A percentile compares a stretch with the other conserved stretches of the same genome.
Evolutionary conservation across 1,139 yeast genomes (phyloP).

Genomic region (Candida gigantensis): DNA sequence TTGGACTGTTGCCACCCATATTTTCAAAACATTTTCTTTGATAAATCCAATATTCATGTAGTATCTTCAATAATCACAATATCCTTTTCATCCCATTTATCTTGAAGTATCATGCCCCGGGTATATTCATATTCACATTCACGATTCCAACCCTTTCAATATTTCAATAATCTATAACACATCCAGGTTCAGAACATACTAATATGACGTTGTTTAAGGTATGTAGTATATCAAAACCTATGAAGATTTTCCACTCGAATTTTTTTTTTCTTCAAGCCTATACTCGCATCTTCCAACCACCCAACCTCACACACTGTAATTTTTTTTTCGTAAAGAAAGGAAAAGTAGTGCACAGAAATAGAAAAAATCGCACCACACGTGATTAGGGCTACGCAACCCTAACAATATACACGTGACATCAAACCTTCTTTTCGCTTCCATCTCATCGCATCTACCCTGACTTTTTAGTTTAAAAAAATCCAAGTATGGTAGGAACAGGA

Average conservation of each 20-base stretch:
- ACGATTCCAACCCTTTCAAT: neutral
- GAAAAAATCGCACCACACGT: neutral
- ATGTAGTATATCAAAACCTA: neutral
- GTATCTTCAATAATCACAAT: no score
- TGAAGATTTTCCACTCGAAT: constrained; percentile 2
- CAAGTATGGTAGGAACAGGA: no score
- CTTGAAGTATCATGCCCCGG: no score
- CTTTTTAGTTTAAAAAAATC: no score
- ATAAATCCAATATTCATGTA: no score
- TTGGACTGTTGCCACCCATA: no score
- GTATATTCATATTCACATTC: no score
- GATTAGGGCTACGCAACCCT: constrained; percentile 5
- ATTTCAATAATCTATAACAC: neutral
- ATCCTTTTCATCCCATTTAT: no score
- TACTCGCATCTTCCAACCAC: neutral
- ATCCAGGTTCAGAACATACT: constrained; percentile 4
- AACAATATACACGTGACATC: constrained; percentile 1
- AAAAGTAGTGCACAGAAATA: constrained; percentile 2
- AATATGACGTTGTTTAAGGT: constrained; percentile 10
- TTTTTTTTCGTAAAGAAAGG: neutral
- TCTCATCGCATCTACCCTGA: constrained; percentile 1
- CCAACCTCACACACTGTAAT: neutral
- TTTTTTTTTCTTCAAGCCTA: constrained; percentile 3
- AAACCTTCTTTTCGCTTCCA: neutral
- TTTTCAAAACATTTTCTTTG: no score